Conservation (phyloP, 371 early-diverging fungal genomes). For the Mortierella sp. region DNA sequence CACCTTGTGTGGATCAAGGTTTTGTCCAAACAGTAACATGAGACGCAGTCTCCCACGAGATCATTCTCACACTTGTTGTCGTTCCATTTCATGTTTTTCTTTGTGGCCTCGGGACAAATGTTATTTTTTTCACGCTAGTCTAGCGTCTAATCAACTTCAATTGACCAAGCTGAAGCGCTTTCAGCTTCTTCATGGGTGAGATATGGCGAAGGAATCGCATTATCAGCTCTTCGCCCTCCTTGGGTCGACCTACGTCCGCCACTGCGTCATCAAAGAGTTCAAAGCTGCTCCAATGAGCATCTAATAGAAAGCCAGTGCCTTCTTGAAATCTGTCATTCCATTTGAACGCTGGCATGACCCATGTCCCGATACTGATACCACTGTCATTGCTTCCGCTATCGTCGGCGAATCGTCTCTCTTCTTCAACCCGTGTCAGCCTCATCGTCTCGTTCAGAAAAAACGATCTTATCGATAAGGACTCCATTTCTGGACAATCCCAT, state of each 20-base stretch:
- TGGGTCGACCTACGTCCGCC: too few species aligned
- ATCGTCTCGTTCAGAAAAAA: too few species aligned
- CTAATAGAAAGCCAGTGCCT: not conserved
- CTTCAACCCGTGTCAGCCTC: too few species aligned
- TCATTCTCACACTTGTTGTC: too few species aligned
- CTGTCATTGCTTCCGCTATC: not conserved
- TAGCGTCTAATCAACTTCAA: too few species aligned
- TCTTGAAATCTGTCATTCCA: not conserved
- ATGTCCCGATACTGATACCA: not conserved
- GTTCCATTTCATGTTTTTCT: too few species aligned
- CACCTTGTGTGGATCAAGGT: too few species aligned
- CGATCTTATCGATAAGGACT: not conserved
- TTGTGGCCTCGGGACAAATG: too few species aligned
- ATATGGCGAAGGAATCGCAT: not conserved
- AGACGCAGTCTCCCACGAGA: too few species aligned
- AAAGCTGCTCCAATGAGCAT: constrained; percentile 2
- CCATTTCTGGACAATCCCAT: not conserved
- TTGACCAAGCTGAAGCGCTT: not conserved
- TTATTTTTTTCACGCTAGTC: too few species aligned
- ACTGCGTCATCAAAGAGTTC: constrained; percentile 10
- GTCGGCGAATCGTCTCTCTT: not conserved
- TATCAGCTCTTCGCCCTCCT: too few species aligned
- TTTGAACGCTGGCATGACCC: constrained; percentile 9
- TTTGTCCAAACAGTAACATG: too few species aligned
- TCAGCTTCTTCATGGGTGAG: not conserved